Evolutionary conservation across 2,329 filamentous ascomycete species (phyloP).

Genomic region (Ambrosiella cleistominuta): DNA sequence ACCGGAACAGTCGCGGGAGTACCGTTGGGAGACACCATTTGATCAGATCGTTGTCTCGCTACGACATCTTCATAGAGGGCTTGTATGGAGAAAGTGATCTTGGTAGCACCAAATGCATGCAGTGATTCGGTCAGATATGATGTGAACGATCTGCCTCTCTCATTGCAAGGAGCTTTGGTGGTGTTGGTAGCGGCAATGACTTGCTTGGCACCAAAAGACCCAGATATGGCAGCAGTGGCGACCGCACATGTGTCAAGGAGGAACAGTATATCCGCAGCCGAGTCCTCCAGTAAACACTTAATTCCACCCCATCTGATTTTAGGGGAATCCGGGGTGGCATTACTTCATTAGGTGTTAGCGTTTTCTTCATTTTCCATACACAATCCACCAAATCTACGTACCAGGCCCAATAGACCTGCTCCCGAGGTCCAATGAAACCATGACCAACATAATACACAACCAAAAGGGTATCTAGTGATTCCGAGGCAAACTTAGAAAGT

Average conservation of each 20-base stretch:
- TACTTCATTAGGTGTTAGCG: constrained; percentile 24
- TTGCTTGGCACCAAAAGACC: constrained; percentile 41
- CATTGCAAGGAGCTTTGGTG: constrained; percentile 24
- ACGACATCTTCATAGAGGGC: constrained; percentile 39
- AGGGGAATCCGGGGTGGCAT: constrained; percentile 37
- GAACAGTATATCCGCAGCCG: constrained; percentile 43
- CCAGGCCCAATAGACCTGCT: constrained; percentile 50
- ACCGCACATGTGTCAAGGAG: constrained; percentile 44
- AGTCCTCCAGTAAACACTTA: constrained; percentile 43
- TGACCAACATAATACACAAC: constrained; percentile 49
- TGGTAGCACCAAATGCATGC: constrained; percentile 30
- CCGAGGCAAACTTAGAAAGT: constrained; percentile 40
- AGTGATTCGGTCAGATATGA: constrained; percentile 38
- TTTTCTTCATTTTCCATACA: constrained; percentile 3
- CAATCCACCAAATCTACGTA: constrained; percentile 23
- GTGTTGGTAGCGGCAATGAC: constrained; percentile 41
- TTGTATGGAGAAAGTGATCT: constrained; percentile 36
- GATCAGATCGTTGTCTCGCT: constrained; percentile 27
- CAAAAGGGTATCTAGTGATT: constrained; percentile 39
- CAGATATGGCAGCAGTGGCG: constrained; percentile 28
- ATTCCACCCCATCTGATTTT: constrained; percentile 48
- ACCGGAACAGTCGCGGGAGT: constrained; percentile 18
- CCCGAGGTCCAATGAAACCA: constrained; percentile 39
- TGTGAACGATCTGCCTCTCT: constrained; percentile 35
- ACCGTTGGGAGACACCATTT: constrained; percentile 29